Conservation (phyloP, 768 basidiomycete species). For the Trametes punicea region DNA sequence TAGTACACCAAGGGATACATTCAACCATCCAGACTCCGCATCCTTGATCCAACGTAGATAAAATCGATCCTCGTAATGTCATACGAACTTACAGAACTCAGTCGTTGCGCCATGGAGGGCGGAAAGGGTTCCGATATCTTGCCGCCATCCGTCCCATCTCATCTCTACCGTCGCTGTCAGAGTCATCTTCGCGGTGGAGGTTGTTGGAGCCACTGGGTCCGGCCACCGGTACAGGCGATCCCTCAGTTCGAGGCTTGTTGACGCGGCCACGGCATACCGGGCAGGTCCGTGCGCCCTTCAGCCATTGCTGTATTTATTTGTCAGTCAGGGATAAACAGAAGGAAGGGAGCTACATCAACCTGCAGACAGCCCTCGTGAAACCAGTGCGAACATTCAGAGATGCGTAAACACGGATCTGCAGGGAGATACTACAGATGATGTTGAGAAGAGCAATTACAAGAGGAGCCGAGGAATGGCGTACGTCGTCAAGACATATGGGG, state of each 20-base stretch:
- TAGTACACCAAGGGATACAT: no score
- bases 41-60: no score
- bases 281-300: constrained; percentile 70
- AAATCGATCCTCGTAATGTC: no score
- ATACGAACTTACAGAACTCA: no score
- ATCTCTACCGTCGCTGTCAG: background rate
- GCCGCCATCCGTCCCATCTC: background rate
- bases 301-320: constrained; percentile 92
- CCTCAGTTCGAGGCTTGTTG: constrained; percentile 1
- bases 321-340: background rate
- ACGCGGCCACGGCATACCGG: constrained; percentile 77
- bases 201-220: constrained; percentile 5
- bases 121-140: background rate
- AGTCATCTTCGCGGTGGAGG: background rate
- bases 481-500: constrained; percentile 84
- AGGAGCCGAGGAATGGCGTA: constrained; percentile 34
- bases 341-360: constrained; percentile 38
- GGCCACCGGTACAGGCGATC: background rate
- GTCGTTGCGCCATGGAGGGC: background rate
- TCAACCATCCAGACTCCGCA: no score
- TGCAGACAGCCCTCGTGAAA: constrained; percentile 73
- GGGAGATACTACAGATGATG: constrained; percentile 53
- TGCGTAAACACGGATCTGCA: constrained; percentile 60
- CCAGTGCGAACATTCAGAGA: constrained; percentile 76
- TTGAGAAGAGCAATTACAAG: background rate